phyloP scores from a whole-genome alignment of 78 protist genomes.

The Tieghemostelium lacteum region DNA sequence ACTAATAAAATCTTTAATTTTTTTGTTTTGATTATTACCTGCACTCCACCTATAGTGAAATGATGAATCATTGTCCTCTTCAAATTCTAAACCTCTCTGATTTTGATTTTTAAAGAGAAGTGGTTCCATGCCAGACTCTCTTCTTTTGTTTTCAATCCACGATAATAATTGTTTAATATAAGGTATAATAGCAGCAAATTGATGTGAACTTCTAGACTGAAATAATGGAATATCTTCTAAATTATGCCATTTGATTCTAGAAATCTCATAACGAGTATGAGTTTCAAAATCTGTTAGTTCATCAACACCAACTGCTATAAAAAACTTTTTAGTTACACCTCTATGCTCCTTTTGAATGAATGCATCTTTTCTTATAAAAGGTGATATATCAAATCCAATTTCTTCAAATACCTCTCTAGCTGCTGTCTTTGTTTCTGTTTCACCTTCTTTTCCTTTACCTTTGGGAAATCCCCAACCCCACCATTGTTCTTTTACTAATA shows the following conservation, averaged over 20 bases:
- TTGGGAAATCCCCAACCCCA: slow-evolving; percentile 83
- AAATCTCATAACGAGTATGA: slow-evolving; percentile 73
- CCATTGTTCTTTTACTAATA: slow-evolving; percentile 77
- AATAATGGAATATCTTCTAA: slow-evolving; percentile 60
- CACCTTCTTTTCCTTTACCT: slow-evolving; percentile 69
- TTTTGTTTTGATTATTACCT: slow-evolving; percentile 3
- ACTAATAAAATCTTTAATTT: background rate
- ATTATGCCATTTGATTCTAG: slow-evolving; percentile 75
- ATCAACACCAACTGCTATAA: slow-evolving; percentile 62
- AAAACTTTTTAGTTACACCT: slow-evolving; percentile 67
- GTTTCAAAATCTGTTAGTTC: slow-evolving; percentile 71
- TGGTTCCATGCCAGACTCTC: slow-evolving; percentile 35
- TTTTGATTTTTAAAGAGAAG: background rate
- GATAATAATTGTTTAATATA: slow-evolving; percentile 30
- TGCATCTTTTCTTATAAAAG: slow-evolving; percentile 49
- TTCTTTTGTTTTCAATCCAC: slow-evolving; percentile 28
- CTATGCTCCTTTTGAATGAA: slow-evolving; percentile 66
- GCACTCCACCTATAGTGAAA: background rate
- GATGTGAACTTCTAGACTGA: slow-evolving; percentile 73
- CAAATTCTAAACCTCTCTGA: background rate
- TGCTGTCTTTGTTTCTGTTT: slow-evolving; percentile 59
- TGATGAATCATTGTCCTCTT: background rate
- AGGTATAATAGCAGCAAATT: slow-evolving; percentile 73
- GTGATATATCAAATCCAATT: slow-evolving; percentile 52
- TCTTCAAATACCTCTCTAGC: slow-evolving; percentile 74